Evolutionary conservation across 495 filamentous ascomycete genomes (phyloP).

Genomic region (Neurospora sp.): DNA sequence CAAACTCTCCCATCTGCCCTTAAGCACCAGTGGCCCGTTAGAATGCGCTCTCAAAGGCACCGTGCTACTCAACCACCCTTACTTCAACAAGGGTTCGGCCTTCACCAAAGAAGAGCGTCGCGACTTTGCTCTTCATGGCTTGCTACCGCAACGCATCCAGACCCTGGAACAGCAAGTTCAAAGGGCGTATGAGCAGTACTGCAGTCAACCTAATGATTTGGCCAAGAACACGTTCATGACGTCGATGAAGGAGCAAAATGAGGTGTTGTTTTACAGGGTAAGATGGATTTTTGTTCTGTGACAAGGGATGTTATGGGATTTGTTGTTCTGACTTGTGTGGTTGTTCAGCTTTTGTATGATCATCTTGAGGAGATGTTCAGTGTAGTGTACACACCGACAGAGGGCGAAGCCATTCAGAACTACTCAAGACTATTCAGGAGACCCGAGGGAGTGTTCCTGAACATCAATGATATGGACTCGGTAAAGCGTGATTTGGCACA

Average conservation of each 20-base stretch:
- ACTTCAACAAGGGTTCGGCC: slow-evolving; percentile 78
- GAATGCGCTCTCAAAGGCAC: slow-evolving; percentile 51
- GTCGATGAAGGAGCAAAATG: slow-evolving; percentile 77
- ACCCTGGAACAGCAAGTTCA: slow-evolving; percentile 71
- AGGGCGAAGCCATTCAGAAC: slow-evolving; percentile 83
- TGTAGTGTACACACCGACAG: slow-evolving; percentile 83
- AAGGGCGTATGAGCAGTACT: slow-evolving; percentile 75
- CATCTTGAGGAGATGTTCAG: slow-evolving; percentile 70
- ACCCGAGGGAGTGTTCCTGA: slow-evolving; percentile 59
- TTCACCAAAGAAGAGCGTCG: slow-evolving; percentile 59
- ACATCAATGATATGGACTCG: slow-evolving; percentile 45
- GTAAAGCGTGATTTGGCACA: slow-evolving; percentile 54
- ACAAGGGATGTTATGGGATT: background rate
- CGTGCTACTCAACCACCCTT: slow-evolving; percentile 54
- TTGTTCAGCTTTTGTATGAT: slow-evolving; percentile 30
- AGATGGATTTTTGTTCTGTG: background rate
- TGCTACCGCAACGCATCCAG: slow-evolving; percentile 63
- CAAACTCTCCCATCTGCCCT: slow-evolving; percentile 50
- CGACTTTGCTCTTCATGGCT: slow-evolving; percentile 58
- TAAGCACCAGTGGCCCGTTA: slow-evolving; percentile 53
- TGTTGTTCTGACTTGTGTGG: background rate
- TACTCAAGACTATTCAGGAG: slow-evolving; percentile 70
- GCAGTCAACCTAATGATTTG: slow-evolving; percentile 45
- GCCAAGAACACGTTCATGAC: slow-evolving; percentile 82
- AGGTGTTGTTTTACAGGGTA: slow-evolving; percentile 65